Evolutionary conservation across 805 yeast genomes (phyloP).

Genomic region (Lipomyces starkeyi): DNA sequence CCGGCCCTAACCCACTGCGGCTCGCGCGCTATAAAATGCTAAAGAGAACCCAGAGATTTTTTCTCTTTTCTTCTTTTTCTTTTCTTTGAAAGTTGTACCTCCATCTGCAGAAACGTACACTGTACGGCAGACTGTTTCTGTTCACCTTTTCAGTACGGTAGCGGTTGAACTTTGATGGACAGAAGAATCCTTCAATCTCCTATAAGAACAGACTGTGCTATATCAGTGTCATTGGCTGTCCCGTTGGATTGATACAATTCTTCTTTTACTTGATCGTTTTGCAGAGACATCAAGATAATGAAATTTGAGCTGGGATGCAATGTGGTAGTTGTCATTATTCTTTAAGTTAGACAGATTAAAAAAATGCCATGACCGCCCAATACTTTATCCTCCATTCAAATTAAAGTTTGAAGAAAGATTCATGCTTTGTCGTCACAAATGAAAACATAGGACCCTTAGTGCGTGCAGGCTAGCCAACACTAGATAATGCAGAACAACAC

Average conservation of each 20-base stretch:
- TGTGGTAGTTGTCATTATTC: background rate
- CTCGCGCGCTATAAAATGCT: slow-evolving; percentile 1
- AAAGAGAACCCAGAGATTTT: background rate
- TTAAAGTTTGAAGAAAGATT: background rate
- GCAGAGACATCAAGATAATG: background rate
- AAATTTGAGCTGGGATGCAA: background rate
- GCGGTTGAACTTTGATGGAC: slow-evolving; percentile 27
- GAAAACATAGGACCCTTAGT: background rate
- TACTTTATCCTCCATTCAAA: background rate
- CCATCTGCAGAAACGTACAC: slow-evolving; percentile 18
- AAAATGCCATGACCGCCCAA: background rate
- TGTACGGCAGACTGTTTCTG: background rate
- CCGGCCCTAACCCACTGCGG: slow-evolving; percentile 10
- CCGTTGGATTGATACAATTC: slow-evolving; percentile 34
- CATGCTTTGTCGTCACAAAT: background rate
- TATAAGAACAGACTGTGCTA: slow-evolving; percentile 30
- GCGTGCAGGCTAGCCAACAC: slow-evolving; percentile 6
- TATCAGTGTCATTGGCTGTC: slow-evolving; percentile 23
- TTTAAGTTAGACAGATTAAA: background rate
- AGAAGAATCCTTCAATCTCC: slow-evolving; percentile 22
- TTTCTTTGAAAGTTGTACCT: slow-evolving; percentile 35
- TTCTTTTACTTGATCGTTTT: background rate
- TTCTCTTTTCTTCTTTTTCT: slow-evolving; percentile 15
- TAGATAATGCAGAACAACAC: background rate
- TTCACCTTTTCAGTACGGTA: background rate